Base-by-base conservation (phyloP, 352 stramenopile genomes). In the Lagenidium giganteum region DNA sequence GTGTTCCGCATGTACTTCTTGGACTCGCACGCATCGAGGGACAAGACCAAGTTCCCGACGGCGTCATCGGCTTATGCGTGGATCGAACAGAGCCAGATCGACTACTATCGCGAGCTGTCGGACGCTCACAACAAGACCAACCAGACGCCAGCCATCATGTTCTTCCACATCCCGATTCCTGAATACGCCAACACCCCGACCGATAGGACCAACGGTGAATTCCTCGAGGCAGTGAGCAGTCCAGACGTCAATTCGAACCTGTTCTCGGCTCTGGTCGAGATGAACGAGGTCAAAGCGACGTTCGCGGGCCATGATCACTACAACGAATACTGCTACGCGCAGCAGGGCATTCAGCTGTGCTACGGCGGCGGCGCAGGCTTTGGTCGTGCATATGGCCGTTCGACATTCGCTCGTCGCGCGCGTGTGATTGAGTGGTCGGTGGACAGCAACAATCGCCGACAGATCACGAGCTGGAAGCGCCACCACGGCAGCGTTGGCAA, bases 1-100 rank as follows among this genome's bases (percentile, higher is more conserved):
- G 53, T 79, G 3, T 76, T 81, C 37, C 65, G 71, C 14, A 74
- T 84, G 50, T 84, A 82, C 40, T 80, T 82, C 45, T 36, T 84
- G 24, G 68, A 79, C 33, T 80, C 71, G 0, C 55, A 64, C 8
- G 58, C 61, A 1, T 29, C 59, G 1, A 46, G 52, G 6, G 37
- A 62, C 18, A 57, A 42, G 20, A 50, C 56, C 0, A 47, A 63
- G 27, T 72, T 65, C 36, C 62, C 64, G 38, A 43, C 66, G 29
- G 56, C 65, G 11, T 54, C 53, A 8, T 61, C 55, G 5, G 37
- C 57, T 27, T 81, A 81, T 54, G 68, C 73, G 33, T 75, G 61
- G 65, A 72, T 81, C 37, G 73, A 64, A 26, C 46, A 56, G 26
- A 67, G 54, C 28, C 68, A 84, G 46, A 70, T 77, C 31, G 51